Evolutionary conservation across 805 yeast genomes (phyloP), one percentile per base, ranked within the genome.

Genomic region (Ogataea paraovalis): DNA sequence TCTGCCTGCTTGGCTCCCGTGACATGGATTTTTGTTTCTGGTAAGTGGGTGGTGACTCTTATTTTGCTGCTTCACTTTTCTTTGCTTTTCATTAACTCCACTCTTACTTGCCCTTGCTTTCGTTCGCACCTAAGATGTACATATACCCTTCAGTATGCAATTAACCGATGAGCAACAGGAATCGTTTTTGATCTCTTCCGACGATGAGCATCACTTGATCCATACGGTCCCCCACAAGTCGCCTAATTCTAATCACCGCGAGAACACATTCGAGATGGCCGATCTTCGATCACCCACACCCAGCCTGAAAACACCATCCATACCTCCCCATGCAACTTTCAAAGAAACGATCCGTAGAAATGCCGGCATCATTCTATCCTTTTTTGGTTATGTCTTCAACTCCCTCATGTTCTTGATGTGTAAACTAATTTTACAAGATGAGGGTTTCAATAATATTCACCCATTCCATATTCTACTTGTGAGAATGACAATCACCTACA

Each of bases 381-480:
- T 83, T 5, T 47, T 74, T 7, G 74, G 87, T 2, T 88, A 84
- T 60, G 73, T 84, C 48, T 83, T 82, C 70, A 84, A 84, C 59
- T 78, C 87, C 1, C 63, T 80, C 28, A 86, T 86, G 94, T 76
- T 82, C 5, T 75, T 81, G 8, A 73, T 84, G 1, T 82, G 90
- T 44, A 81, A 85, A 58, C 66, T 85, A 18, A 66, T 86, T 42
- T 88, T 79, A 55, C 79, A 84, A 0, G 84, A 80, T 51, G 69
- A 74, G 12, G 78, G 71, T 42, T 75, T 79, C 45, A 69, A 66
- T 13, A 69, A 67, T 21, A 80, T 85, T 52, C 68, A 67, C 20
- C 82, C 84, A 9, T 79, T 85, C 53, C 80, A 82, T 55, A 83
- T 87, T 45, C 69, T 87, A 32, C 74, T 85, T 54, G 80, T 76